Evolutionary conservation across 768 basidiomycete genomes (phyloP), one percentile per base, ranked within the genome.

Genomic region (Mycena belliarum): DNA sequence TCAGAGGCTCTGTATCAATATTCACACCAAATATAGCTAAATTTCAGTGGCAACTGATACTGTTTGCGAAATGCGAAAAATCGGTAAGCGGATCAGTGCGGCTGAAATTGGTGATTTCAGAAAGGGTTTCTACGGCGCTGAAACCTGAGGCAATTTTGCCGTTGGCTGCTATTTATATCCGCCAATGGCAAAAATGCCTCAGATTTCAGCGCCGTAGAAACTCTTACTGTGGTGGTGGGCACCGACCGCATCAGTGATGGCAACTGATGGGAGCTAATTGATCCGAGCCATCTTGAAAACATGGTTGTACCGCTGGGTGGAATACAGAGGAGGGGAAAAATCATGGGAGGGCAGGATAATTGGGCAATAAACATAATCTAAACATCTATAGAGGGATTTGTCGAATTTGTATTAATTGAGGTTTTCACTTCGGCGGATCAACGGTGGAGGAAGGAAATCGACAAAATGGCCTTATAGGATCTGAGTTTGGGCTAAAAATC

Each of bases 151-250:
- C n/a, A n/a, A n/a, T n/a, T n/a, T n/a, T n/a, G n/a, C n/a, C n/a
- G n/a, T n/a, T n/a, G n/a, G n/a, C n/a, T n/a, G n/a, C n/a, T n/a
- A n/a, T n/a, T n/a, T n/a, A n/a, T n/a, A n/a, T n/a, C n/a, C n/a
- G n/a, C n/a, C n/a, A n/a, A n/a, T n/a, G n/a, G n/a, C n/a, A n/a
- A n/a, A n/a, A n/a, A n/a, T n/a, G n/a, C n/a, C n/a, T n/a, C n/a
- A n/a, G n/a, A n/a, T n/a, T n/a, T n/a, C n/a, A n/a, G n/a, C n/a
- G n/a, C n/a, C n/a, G n/a, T n/a, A n/a, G n/a, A n/a, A n/a, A n/a
- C n/a, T n/a, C n/a, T n/a, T n/a, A n/a, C n/a, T n/a, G n/a, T 78
- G 32, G 74, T 76, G 16, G 76, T 77, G 0, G 72, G 64, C 67
- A 15, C 60, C 65, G 11, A 72, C 66, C 21, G 74, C 54, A 10